Percentiles rank a stretch among this genome's conserved stretches.
Evolutionary conservation across 805 yeast species (phyloP).

Genomic region (Metschnikowia noctiluminum): DNA sequence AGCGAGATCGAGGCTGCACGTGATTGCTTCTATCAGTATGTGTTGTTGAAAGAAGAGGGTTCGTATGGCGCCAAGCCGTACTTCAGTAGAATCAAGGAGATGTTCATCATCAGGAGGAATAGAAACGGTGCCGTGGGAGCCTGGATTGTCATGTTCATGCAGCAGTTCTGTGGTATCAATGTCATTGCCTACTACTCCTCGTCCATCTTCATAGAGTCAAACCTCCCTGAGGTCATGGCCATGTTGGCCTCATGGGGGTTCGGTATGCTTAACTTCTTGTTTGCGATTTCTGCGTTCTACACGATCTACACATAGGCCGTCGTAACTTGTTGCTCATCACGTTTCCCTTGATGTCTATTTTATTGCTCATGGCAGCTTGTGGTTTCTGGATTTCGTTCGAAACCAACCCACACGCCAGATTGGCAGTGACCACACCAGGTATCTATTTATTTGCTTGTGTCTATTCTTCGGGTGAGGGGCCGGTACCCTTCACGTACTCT

Average conservation of each 20-base stretch:
- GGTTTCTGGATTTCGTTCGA: conserved; percentile 65
- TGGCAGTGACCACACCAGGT: conserved; percentile 69
- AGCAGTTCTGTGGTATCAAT: conserved; percentile 87
- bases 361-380: conserved; percentile 60
- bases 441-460: conserved; percentile 69
- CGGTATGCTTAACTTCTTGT: conserved; percentile 74
- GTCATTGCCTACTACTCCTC: conserved; percentile 86
- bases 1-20: conserved; percentile 57
- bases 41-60: conserved; percentile 58
- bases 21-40: conserved; percentile 58
- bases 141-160: conserved; percentile 83
- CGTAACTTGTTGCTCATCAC: conserved; percentile 54
- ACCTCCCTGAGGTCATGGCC: conserved; percentile 58
- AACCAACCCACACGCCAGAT: conserved; percentile 43
- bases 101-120: conserved; percentile 72
- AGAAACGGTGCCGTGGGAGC: conserved; percentile 81
- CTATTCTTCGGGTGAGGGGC: conserved; percentile 85
- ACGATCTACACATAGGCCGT: conserved; percentile 79
- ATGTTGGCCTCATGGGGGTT: conserved; percentile 83
- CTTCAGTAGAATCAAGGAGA: conserved; percentile 46
- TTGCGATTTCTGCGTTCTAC: conserved; percentile 79
- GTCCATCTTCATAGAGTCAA: conserved; percentile 66
- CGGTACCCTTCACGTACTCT: conserved; percentile 84
- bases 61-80: conserved; percentile 47
- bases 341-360: conserved; percentile 60